Conservation (phyloP, 106 monocot species). For the Apostasia shenzhenica region DNA sequence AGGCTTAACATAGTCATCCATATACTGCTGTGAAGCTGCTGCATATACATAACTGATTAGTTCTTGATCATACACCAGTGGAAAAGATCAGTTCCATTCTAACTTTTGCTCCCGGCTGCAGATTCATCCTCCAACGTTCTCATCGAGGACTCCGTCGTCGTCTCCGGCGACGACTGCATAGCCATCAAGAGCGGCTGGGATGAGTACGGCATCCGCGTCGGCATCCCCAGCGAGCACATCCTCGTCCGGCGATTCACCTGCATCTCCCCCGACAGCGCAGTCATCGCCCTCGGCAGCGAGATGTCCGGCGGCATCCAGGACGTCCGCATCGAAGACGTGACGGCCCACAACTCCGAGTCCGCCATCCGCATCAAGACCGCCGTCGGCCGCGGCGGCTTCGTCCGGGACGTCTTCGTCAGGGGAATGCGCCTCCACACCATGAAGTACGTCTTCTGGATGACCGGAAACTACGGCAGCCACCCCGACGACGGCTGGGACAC, state of each 20-base stretch:
- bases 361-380: conserved; percentile 80
- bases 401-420: conserved; percentile 57
- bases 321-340: conserved; percentile 71
- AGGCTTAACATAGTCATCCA: too few species aligned
- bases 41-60: too few species aligned
- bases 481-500: conserved; percentile 65
- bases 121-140: conserved; percentile 77
- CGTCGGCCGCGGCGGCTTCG: conserved; percentile 59
- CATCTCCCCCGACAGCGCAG: conserved; percentile 87
- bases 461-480: conserved; percentile 62
- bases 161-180: conserved; percentile 89
- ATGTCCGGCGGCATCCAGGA: conserved; percentile 88
- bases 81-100: background rate
- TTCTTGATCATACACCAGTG: too few species aligned
- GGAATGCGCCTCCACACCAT: conserved; percentile 59
- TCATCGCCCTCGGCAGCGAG: conserved; percentile 83
- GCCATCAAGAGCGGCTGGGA: conserved; percentile 97
- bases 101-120: background rate
- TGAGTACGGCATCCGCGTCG: conserved; percentile 73
- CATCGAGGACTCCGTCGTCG: conserved; percentile 81
- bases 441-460: conserved; percentile 91
- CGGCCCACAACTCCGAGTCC: conserved; percentile 72
- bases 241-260: conserved; percentile 66
- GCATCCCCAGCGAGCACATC: conserved; percentile 76
- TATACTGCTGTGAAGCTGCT: too few species aligned